A percentile compares a stretch with the other conserved stretches of the same genome.
Evolutionary conservation across 108 stramenopile genomes (phyloP).

Genomic region (Nannochloropsis oceanica): DNA sequence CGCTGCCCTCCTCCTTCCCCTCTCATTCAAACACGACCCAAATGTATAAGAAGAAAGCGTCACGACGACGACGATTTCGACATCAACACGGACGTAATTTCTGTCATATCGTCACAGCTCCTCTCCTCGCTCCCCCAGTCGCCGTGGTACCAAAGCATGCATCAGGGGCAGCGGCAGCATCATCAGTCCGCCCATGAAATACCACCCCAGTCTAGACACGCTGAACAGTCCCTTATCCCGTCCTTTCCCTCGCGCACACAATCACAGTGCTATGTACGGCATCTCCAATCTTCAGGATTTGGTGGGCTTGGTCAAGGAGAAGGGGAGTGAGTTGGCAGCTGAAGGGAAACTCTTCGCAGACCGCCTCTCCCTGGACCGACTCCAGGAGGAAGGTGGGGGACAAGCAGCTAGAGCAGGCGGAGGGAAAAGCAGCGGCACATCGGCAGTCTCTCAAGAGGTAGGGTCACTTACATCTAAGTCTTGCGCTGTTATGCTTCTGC

Average conservation of each 20-base stretch:
- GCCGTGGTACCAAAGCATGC: no score
- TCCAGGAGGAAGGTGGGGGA: not conserved
- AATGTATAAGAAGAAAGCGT: no score
- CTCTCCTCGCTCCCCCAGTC: no score
- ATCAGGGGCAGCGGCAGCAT: no score
- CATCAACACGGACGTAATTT: no score
- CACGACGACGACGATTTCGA: no score
- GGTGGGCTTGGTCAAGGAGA: not conserved
- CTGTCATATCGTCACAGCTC: no score
- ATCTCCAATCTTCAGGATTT: not conserved
- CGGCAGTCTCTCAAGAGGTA: not conserved
- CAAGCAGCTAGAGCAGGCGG: not conserved
- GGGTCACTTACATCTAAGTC: not conserved
- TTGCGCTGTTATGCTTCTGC: no score
- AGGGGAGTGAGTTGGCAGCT: not conserved
- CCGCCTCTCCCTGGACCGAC: not conserved
- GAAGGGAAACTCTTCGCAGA: not conserved
- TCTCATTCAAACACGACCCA: no score
- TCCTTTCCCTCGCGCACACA: not conserved
- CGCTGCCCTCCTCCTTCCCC: no score
- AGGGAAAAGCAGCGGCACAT: not conserved
- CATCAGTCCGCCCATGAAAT: no score
- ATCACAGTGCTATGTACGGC: not conserved
- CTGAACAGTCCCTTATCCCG: not conserved
- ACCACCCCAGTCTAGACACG: no score